Percentiles rank a stretch among this genome's conserved stretches.
Evolutionary conservation across 202 grass and related monocot genomes (phyloP).

Genomic region (Zizania palustris): DNA sequence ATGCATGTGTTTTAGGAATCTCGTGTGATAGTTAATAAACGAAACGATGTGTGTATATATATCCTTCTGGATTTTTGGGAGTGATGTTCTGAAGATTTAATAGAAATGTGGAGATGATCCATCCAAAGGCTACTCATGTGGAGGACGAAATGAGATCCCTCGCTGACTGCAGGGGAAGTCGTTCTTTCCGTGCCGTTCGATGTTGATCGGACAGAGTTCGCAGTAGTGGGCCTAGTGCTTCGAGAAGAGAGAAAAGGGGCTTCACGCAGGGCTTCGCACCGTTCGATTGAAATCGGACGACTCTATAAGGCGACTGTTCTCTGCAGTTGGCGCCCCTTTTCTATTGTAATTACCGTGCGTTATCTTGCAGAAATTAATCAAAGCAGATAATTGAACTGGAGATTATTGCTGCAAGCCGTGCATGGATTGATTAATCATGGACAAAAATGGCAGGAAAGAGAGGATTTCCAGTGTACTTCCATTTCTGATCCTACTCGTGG

Average conservation of each 20-base stretch:
- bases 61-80: constrained; percentile 27
- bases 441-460: constrained; percentile 33
- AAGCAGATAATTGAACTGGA: neutral
- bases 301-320: constrained; percentile 1
- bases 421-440: constrained; percentile 28
- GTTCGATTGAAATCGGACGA: constrained; percentile 47
- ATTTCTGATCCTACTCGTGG: constrained; percentile 19
- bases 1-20: constrained; percentile 16
- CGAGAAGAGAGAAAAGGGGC: no score
- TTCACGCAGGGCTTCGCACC: no score
- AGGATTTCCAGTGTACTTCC: neutral
- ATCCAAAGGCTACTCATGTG: neutral
- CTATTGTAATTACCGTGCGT: neutral
- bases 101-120: constrained; percentile 1
- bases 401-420: constrained; percentile 26
- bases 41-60: constrained; percentile 40
- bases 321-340: neutral
- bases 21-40: constrained; percentile 39
- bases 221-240: no score
- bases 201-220: constrained; percentile 11
- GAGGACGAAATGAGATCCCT: no score
- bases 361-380: no score
- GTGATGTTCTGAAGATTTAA: neutral
- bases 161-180: no score
- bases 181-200: neutral